phyloP scores from a whole-genome alignment of 345 rosid species.

The Clausena lansium region DNA sequence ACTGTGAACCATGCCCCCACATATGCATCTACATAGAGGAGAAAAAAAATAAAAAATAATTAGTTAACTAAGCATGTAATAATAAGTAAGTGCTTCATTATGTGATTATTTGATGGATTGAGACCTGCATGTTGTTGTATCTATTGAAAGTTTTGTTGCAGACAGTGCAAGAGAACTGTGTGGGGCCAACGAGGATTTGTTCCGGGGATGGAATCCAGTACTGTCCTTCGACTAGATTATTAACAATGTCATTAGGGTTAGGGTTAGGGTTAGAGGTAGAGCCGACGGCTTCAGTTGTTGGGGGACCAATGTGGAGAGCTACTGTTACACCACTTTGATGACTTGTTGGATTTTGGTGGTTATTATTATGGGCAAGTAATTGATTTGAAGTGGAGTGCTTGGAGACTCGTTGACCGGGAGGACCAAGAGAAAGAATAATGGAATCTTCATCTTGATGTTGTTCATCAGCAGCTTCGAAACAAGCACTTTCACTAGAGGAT shows the following conservation, averaged over 20 bases:
- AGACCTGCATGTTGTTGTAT: slow-evolving; percentile 94
- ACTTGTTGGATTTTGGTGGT: slow-evolving; percentile 14
- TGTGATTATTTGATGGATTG: neutral
- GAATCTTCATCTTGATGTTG: slow-evolving; percentile 53
- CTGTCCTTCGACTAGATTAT: slow-evolving; percentile 43
- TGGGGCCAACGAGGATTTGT: slow-evolving; percentile 89
- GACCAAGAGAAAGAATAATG: slow-evolving; percentile 72
- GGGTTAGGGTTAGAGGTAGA: slow-evolving; percentile 32
- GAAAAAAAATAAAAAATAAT: too few species aligned
- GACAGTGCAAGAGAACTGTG: slow-evolving; percentile 90
- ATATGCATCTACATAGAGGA: slow-evolving; percentile 67
- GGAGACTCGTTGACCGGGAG: slow-evolving; percentile 57
- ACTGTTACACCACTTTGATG: slow-evolving; percentile 52
- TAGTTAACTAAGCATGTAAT: too few species aligned
- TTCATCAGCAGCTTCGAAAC: slow-evolving; percentile 34
- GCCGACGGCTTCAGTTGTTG: slow-evolving; percentile 28
- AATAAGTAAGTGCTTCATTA: neutral
- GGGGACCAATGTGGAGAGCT: slow-evolving; percentile 70
- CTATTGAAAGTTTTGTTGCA: slow-evolving; percentile 85
- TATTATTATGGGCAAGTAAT: slow-evolving; percentile 1
- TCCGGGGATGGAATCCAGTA: slow-evolving; percentile 91
- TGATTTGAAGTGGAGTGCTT: slow-evolving; percentile 22
- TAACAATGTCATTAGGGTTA: slow-evolving; percentile 27
- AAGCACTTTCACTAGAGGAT: slow-evolving; percentile 38
- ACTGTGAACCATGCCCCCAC: slow-evolving; percentile 98